Evolutionary conservation across 345 rosid species (phyloP), one percentile per base, ranked within the genome.

Genomic region (Microthlaspi erraticum): DNA sequence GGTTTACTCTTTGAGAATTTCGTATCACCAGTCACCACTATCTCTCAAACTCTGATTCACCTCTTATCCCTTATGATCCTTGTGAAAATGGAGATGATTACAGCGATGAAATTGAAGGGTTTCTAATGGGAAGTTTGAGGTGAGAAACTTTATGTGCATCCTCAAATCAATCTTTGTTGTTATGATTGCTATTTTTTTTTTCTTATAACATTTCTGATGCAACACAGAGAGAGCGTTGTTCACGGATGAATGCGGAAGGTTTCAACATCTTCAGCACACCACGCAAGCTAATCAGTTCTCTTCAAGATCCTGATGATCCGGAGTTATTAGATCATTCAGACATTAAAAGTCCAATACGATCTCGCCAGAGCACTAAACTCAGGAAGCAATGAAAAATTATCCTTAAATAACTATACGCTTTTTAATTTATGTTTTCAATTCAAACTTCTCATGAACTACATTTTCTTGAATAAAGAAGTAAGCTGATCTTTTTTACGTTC

Each of bases 281-380:
- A 23, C 78, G 99, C 81, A 94, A 82, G 80, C 97, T 91, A 8
- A 77, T 77, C 26, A 85, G 66, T 53, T 88, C 96, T 52, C 97
- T 94, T 79, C 97, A 91, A 65, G 89, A 87, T 66, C 80, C 83
- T 31, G 83, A 60, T 77, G 87, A 76, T 60, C 39, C 67, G 7
- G 80, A 78, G 71, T 78, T 86, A 3, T 80, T 86, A 2, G 85
- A 79, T 56, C 81, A 68, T 58, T 74, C 87, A 14, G 83, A 65
- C 73, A 72, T 71, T 70, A 83, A 79, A 59, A 85, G 81, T 64
- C 87, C 85, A 8, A 36, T 75, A 42, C 74, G 48, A 36, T 79
- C 69, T 63, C 83, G 73, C 69, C 78, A 63, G 49, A 81, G 75
- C 68, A 57, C 57, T 67, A 52, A 53, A 10, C 80, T 64, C 23